Evolutionary conservation across 257 asterid species (phyloP).

Genomic region (Galeopsis tetrahit): DNA sequence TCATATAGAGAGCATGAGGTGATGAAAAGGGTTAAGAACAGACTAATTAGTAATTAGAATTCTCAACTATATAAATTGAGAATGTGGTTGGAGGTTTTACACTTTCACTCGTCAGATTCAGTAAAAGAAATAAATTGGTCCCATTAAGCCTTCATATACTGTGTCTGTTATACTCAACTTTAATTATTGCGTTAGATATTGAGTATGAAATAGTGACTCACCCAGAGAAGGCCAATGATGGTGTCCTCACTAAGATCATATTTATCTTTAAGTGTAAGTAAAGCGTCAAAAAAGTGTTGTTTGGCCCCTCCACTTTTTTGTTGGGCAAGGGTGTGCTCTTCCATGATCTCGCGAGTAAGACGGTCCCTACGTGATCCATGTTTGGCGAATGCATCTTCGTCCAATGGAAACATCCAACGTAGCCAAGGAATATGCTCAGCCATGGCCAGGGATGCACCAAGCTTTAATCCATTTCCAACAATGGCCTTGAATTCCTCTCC

Average conservation of each 20-base stretch:
- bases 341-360: conserved; percentile 68
- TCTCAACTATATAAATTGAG: too few species aligned
- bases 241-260: conserved; percentile 84
- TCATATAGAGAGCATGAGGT: too few species aligned
- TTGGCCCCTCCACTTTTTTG: conserved; percentile 58
- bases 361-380: conserved; percentile 66
- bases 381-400: conserved; percentile 63
- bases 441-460: conserved; percentile 71
- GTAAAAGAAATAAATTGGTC: too few species aligned
- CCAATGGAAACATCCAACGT: conserved; percentile 73
- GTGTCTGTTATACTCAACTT: neutral
- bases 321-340: conserved; percentile 70
- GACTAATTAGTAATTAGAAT: too few species aligned
- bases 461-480: conserved; percentile 63
- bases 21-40: too few species aligned
- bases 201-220: conserved; percentile 34
- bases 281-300: conserved; percentile 72
- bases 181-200: neutral
- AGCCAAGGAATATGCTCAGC: conserved; percentile 85
- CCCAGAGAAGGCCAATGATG: conserved; percentile 81
- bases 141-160: too few species aligned
- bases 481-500: conserved; percentile 74
- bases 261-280: conserved; percentile 59
- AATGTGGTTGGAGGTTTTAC: too few species aligned
- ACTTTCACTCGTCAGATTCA: too few species aligned